A percentile compares a stretch with the other conserved stretches of the same genome.
phyloP scores from a whole-genome alignment of 345 rosid genomes.

The Heritiera littoralis region DNA sequence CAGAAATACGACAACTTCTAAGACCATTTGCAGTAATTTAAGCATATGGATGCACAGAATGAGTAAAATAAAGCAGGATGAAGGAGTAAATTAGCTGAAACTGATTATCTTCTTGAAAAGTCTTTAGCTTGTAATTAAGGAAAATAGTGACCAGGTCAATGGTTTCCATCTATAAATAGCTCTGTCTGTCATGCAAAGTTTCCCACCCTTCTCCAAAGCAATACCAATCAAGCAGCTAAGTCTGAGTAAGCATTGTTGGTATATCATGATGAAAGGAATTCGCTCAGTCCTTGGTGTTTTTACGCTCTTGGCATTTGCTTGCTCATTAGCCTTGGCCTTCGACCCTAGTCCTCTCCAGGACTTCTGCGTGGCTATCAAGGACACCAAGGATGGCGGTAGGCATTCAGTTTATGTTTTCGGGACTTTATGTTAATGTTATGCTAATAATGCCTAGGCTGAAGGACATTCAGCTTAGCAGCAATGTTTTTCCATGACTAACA shows the following conservation, averaged over 20 bases:
- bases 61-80: neutral
- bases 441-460: neutral
- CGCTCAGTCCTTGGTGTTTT: neutral
- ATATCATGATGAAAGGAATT: constrained; percentile 5
- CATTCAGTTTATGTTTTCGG: neutral
- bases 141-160: neutral
- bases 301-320: neutral
- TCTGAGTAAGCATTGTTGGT: neutral
- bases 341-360: constrained; percentile 20
- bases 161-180: constrained; percentile 7
- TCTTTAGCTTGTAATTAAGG: neutral
- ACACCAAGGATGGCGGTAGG: constrained; percentile 7
- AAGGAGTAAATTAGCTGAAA: neutral
- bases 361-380: constrained; percentile 8
- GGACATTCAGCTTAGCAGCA: neutral
- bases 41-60: neutral
- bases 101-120: neutral
- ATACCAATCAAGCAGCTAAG: neutral
- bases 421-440: neutral
- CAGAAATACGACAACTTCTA: neutral
- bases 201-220: neutral
- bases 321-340: neutral
- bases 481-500: neutral
- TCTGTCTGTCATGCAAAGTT: neutral
- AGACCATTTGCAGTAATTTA: neutral